Base-by-base conservation (phyloP, 306 rosid species). In the Acacia melanoxylon region DNA sequence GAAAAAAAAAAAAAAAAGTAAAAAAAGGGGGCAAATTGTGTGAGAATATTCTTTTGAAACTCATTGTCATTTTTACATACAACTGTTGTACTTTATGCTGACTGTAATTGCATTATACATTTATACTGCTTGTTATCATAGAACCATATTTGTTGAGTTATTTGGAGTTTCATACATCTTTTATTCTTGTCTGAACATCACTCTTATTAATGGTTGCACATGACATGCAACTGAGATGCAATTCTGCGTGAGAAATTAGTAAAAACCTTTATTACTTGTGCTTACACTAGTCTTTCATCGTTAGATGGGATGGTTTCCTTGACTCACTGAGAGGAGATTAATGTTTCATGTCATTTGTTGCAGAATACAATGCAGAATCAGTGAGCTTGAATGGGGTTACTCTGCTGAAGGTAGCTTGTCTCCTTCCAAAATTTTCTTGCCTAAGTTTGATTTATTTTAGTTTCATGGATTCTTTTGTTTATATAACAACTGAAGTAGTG, bases 351-450 rank as follows among this genome's bases (percentile, higher is more conserved):
- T 42, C 9, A 10, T 75, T 45, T 81, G 69, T 74, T 80, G 73
- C 78, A 31, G 84, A 89, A 65, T 86, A 71, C 82, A 86, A 56
- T 71, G 86, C 78, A 59, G 95, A 93, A 81, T 86, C 91, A 2
- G 87, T 93, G 13, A 81, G 82, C 85, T 84, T 88, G 72, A 93
- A 83, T 76, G 94, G 89, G 52, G 78, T 95, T 59, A 82, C 96
- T 82, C 80, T 93, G 90, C 82, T 95, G 17, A 95, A 95, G 97
- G 99, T 93, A 72, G 58, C 2, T 62, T 65, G 51, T 52, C 66
- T 68, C 45, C 56, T 78, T 75, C n/a, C 75, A 19, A 35, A 19
- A 4, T 66, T 29, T 63, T 63, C 16, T 6, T 63, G n/a, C 10
- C 8, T 29, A 42, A 13, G 41, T 63, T 29, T 29, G 69, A 31